Evolutionary conservation across 495 filamentous ascomycete species (phyloP).

Genomic region (Penicillium coprophilum): DNA sequence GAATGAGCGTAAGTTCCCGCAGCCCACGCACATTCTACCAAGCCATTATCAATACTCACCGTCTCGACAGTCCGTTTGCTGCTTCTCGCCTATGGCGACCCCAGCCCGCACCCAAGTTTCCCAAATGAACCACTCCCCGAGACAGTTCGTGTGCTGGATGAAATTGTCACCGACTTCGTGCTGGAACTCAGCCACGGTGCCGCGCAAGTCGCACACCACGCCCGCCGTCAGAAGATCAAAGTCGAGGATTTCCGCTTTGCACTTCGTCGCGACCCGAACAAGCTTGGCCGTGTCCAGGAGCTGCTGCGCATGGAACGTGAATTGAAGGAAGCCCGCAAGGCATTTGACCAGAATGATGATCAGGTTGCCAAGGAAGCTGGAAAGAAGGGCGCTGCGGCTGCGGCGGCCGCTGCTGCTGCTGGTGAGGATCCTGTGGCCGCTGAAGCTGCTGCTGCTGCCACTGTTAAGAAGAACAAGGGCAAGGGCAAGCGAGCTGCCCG

Average conservation of each 20-base stretch:
- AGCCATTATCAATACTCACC: slow-evolving; percentile 4
- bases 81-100: slow-evolving; percentile 86
- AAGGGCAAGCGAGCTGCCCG: slow-evolving; percentile 43
- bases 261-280: slow-evolving; percentile 76
- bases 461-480: slow-evolving; percentile 39
- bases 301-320: slow-evolving; percentile 76
- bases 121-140: slow-evolving; percentile 65
- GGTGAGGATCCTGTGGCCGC: slow-evolving; percentile 20
- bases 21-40: not conserved
- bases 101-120: slow-evolving; percentile 44
- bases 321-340: slow-evolving; percentile 73
- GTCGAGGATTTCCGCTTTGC: slow-evolving; percentile 96
- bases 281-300: slow-evolving; percentile 88
- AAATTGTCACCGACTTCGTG: slow-evolving; percentile 89
- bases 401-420: slow-evolving; percentile 10
- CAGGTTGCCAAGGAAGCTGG: slow-evolving; percentile 47
- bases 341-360: slow-evolving; percentile 58
- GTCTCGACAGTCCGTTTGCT: slow-evolving; percentile 63
- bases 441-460: slow-evolving; percentile 25
- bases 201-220: slow-evolving; percentile 73
- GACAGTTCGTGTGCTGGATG: slow-evolving; percentile 84
- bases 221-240: slow-evolving; percentile 90
- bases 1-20: slow-evolving; percentile 63
- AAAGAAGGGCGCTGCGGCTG: slow-evolving; percentile 32
- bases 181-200: slow-evolving; percentile 89